Base-by-base conservation (phyloP, 2,329 filamentous ascomycete genomes). In the Rosellinia necatrix region DNA sequence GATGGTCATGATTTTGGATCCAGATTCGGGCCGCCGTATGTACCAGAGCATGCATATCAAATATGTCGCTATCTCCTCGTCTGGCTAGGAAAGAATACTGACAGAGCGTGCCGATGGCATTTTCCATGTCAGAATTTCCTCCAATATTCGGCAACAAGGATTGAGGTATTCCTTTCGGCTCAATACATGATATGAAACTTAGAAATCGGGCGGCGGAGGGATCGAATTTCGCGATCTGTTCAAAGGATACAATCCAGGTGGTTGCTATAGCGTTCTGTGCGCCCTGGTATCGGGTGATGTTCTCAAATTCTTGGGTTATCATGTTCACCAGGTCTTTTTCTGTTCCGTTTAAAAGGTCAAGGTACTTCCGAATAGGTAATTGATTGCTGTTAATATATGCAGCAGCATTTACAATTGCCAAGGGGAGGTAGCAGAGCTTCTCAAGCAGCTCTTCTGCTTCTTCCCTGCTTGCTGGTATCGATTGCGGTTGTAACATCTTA, bases 201-300 rank as follows among this genome's bases (percentile, higher is more conserved):
- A 81, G 65, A 32, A 76, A 53, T 0, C 71, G 52, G 30, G 71
- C 72, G 1, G 76, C 76, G 3, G 61, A 29, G 1, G 46, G 4
- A 41, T 74, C 59, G 0, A 22, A 53, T 25, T 59, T 52, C 17
- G 58, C 60, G 21, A 78, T 74, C 25, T 72, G 67, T 13, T 75
- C 62, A 29, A 79, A 75, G 0, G 76, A 77, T 13, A 78, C 66
- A 1, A 75, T 58, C 65, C 70, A 75, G 0, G 76, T 76, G 0
- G 67, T 69, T 4, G 71, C 72, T 2, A 78, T 64, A 0, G 74
- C 66, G 19, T 73, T 70, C 37, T 70, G 68, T 1, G 71, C 64
- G 1, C 46, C 58, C 10, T 34, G 50, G 55, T 75, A 73, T 22
- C 69, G 67, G 2, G 52, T 65, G 1, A 66, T 60, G 53, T 76